These are phyloP conservation scores for Xylariaceae sp. DNA, from an alignment of 2,329 filamentous ascomycete species.

Conservation along the genomic window DNA sequence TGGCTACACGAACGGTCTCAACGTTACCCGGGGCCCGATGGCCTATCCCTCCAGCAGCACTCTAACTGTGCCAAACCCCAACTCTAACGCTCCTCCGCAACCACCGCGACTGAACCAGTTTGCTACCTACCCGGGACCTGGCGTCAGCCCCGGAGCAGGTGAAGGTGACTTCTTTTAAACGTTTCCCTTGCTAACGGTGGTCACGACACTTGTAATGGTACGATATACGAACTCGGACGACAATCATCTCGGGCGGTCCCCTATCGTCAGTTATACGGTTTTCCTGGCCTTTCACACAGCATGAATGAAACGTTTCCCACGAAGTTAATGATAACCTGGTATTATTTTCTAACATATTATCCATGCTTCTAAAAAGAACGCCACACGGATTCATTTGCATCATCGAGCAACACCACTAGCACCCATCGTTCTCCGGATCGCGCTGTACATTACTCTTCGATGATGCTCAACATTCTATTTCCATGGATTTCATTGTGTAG, in stretches of 20 bases:
- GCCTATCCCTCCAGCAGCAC: conserved; percentile 39
- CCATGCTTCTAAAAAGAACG: conserved; percentile 26
- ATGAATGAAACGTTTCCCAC: conserved; percentile 38
- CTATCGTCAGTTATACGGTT: conserved; percentile 26
- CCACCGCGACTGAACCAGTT: conserved; percentile 35
- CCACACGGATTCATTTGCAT: conserved; percentile 18
- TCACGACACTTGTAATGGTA: conserved; percentile 36
- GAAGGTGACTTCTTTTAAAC: conserved; percentile 38
- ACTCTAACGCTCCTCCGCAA: conserved; percentile 30
- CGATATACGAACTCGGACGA: conserved; percentile 35
- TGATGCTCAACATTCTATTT: conserved; percentile 28
- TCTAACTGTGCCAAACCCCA: conserved; percentile 36
- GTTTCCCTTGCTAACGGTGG: conserved; percentile 17
- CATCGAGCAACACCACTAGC: conserved; percentile 28
- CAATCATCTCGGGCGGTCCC: conserved; percentile 20
- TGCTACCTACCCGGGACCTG: conserved; percentile 33
- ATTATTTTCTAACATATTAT: conserved; percentile 16
- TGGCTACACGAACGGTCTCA: conserved; percentile 39
- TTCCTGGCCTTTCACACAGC: conserved; percentile 31
- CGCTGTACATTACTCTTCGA: conserved; percentile 38
- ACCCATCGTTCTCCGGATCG: conserved; percentile 28
- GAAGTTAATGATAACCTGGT: conserved; percentile 34
- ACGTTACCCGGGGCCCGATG: conserved; percentile 38
- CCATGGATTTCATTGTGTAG: conserved; percentile 12
- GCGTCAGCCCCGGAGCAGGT: conserved; percentile 21